These are phyloP conservation scores for Fistulina hepatica DNA, from an alignment of 1,284 basidiomycete genomes.

Conservation along the genomic window DNA sequence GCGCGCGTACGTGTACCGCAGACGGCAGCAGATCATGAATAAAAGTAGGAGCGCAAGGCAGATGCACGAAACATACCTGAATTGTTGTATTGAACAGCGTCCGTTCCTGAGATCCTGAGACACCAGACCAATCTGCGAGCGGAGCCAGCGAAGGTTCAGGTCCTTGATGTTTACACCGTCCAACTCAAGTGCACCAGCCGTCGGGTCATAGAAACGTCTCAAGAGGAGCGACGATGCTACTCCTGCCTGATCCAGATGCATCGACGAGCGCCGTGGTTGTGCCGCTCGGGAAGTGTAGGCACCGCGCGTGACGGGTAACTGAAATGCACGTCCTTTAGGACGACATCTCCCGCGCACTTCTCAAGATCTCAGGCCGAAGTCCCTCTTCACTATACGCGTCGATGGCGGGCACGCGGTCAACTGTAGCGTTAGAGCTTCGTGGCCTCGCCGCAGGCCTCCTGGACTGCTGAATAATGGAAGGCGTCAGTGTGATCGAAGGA, in stretches of 20 bases:
- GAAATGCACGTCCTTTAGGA: slow-evolving; percentile 72
- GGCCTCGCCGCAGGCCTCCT: slow-evolving; percentile 50
- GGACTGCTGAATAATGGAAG: background rate
- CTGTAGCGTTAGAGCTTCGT: slow-evolving; percentile 88
- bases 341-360: slow-evolving; percentile 74
- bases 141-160: slow-evolving; percentile 81
- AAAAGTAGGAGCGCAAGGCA: no score
- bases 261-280: slow-evolving; percentile 84
- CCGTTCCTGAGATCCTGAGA: slow-evolving; percentile 89
- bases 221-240: slow-evolving; percentile 66
- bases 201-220: slow-evolving; percentile 88
- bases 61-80: slow-evolving; percentile 15
- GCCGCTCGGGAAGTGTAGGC: slow-evolving; percentile 60
- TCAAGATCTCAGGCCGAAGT: slow-evolving; percentile 61
- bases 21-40: no score
- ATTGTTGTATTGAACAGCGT: slow-evolving; percentile 68
- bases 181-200: slow-evolving; percentile 61
- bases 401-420: slow-evolving; percentile 79
- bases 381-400: slow-evolving; percentile 71
- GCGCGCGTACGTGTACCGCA: slow-evolving; percentile 9
- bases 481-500: no score
- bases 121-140: slow-evolving; percentile 83
- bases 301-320: slow-evolving; percentile 83
- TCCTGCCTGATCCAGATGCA: slow-evolving; percentile 85
- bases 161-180: slow-evolving; percentile 72